Percentiles rank a stretch among this genome's conserved stretches.
phyloP scores from a whole-genome alignment of 495 filamentous ascomycete genomes.

The Neurospora tetrasperma region DNA sequence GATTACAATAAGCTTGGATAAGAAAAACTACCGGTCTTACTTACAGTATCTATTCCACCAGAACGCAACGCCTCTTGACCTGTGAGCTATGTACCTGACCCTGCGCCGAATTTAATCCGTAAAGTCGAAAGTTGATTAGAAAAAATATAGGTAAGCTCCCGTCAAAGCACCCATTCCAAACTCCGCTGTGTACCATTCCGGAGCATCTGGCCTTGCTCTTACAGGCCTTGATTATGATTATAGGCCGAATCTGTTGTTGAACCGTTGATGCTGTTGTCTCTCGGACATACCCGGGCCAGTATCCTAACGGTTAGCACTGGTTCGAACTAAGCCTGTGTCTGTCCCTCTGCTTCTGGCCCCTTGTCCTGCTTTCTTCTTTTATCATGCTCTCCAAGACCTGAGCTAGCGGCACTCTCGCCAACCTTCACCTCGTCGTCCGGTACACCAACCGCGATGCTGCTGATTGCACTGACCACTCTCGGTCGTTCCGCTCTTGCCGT shows the following conservation, averaged over 20 bases:
- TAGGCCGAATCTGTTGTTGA: neutral
- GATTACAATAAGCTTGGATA: neutral
- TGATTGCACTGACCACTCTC: conserved; percentile 25
- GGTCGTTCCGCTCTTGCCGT: conserved; percentile 17
- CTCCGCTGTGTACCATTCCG: neutral
- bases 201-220: neutral
- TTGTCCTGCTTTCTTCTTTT: neutral
- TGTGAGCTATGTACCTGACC: neutral
- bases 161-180: neutral
- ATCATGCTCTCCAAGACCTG: conserved; percentile 19
- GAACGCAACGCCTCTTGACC: neutral
- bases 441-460: conserved; percentile 32
- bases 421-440: conserved; percentile 42
- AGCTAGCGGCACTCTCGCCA: conserved; percentile 47
- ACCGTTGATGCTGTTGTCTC: neutral
- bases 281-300: neutral
- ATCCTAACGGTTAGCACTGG: neutral
- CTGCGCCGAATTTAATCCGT: neutral
- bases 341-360: neutral
- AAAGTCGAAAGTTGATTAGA: neutral
- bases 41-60: neutral
- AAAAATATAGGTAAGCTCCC: neutral
- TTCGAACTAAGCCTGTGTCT: neutral
- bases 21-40: neutral
- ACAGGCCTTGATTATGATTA: neutral